Base-by-base conservation (phyloP, 1,139 yeast species). In the Zygosaccharomyces pseudobailii region DNA sequence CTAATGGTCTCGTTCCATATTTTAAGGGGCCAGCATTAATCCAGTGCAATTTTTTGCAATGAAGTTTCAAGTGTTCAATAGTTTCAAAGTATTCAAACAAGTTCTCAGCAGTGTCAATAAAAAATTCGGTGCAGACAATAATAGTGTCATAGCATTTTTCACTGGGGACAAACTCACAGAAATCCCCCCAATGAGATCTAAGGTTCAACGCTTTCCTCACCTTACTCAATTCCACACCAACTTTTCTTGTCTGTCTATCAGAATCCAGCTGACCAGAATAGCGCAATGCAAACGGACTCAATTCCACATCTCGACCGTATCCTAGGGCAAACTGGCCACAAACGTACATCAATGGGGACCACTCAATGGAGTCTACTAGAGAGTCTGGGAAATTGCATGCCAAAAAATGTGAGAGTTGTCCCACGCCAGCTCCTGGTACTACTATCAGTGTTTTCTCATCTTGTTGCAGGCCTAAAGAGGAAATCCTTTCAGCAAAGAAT, bases 81-180 rank as follows among this genome's bases (percentile, higher is more conserved):
- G 82, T 67, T 45, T 84, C 85, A 40, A 88, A 65, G 61, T 88
- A 88, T 33, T 80, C 83, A 54, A 88, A 72, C 40, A 87, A 62
- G 58, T 87, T 87, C 58, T 87, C 95, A 0, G 96, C 96, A 0
- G 96, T 88, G 62, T 88, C 96, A 22, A 88, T 72, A 64, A 88
- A 87, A 61, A 83, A 88, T 2, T 84, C 84, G 0, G 92, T 78
- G 2, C 84, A 80, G 0, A 88, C 72, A 7, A 84, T 75, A 17
- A 84, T 70, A 48, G 75, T 74, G n/a, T 75, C 74, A 45, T 71
- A 72, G 8, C 46, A 43, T 6, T 36, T 35, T 17, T 55, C 50
- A 0, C 62, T 59, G 56, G 71, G 54, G 4, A 64, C 60, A 58
- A 82, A 83, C 47, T 72, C 69, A 34, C 80, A 72, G 61, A 88